Conservation (phyloP, 306 rosid species). For the Boehmeria nivea region DNA sequence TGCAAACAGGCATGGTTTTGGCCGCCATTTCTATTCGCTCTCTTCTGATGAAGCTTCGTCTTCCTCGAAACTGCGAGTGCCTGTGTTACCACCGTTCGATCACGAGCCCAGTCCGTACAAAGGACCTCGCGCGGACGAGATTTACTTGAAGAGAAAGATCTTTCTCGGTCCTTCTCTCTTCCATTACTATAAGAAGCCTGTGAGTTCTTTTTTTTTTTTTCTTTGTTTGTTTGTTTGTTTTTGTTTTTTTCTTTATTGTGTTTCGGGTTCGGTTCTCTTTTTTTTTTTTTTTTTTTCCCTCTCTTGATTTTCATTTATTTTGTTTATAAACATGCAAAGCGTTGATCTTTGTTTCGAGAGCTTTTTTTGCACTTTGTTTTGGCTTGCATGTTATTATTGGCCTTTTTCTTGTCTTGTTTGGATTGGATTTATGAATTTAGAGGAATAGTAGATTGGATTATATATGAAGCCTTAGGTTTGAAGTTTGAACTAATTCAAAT, state of each 20-base stretch:
- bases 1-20: background rate
- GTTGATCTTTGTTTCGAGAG: too few relatives aligned
- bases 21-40: conserved; percentile 16
- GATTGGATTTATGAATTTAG: too few relatives aligned
- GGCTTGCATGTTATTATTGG: too few relatives aligned
- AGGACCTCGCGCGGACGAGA: conserved; percentile 65
- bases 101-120: conserved; percentile 53
- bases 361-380: too few relatives aligned
- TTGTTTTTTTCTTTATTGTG: too few relatives aligned
- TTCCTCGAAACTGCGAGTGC: conserved; percentile 14
- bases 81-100: conserved; percentile 61
- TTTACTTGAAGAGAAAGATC: conserved; percentile 60
- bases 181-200: conserved; percentile 80
- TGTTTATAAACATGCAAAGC: background rate
- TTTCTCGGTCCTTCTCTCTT: conserved; percentile 87
- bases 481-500: too few relatives aligned
- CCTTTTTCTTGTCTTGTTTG: too few relatives aligned
- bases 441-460: too few relatives aligned
- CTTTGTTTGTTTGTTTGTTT: too few relatives aligned
- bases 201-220: conserved; percentile 19
- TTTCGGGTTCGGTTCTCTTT: too few relatives aligned
- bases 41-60: conserved; percentile 35
- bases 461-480: too few relatives aligned
- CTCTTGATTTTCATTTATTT: background rate
- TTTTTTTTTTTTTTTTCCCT: background rate